Conservation (phyloP, 2,329 filamentous ascomycete genomes). For the Aureobasidium sp. region DNA sequence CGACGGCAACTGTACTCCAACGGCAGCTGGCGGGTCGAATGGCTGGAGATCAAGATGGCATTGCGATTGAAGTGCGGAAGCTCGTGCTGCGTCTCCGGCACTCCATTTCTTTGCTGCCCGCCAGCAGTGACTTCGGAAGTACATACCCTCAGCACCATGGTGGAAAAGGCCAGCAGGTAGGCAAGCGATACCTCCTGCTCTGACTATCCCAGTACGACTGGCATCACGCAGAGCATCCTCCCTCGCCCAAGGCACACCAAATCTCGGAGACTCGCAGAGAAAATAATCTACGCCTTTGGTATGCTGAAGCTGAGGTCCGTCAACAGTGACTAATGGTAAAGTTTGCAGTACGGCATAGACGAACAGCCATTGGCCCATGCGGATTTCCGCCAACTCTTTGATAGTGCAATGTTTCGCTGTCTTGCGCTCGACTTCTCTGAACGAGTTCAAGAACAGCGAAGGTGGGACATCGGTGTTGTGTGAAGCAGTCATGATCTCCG, state of each 20-base stretch:
- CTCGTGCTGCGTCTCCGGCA: constrained; percentile 29
- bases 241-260: constrained; percentile 64
- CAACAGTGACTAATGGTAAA: constrained; percentile 67
- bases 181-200: constrained; percentile 56
- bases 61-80: constrained; percentile 19
- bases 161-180: constrained; percentile 57
- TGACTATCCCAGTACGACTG: constrained; percentile 61
- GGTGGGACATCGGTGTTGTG: constrained; percentile 66
- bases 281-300: constrained; percentile 74
- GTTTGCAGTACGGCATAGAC: constrained; percentile 70
- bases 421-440: constrained; percentile 62
- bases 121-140: constrained; percentile 63
- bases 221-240: constrained; percentile 45
- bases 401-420: constrained; percentile 56
- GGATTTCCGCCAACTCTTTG: constrained; percentile 60
- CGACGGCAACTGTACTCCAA: background rate
- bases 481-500: constrained; percentile 66
- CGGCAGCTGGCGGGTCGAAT: background rate
- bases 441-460: constrained; percentile 58
- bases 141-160: constrained; percentile 60
- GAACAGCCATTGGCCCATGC: constrained; percentile 74
- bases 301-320: constrained; percentile 61
- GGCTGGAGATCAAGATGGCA: constrained; percentile 19
- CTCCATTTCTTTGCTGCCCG: constrained; percentile 54
- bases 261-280: constrained; percentile 65